Evolutionary conservation across 192 early-diverging fungal genomes (phyloP).

Genomic region (Coemansia javaensis): DNA sequence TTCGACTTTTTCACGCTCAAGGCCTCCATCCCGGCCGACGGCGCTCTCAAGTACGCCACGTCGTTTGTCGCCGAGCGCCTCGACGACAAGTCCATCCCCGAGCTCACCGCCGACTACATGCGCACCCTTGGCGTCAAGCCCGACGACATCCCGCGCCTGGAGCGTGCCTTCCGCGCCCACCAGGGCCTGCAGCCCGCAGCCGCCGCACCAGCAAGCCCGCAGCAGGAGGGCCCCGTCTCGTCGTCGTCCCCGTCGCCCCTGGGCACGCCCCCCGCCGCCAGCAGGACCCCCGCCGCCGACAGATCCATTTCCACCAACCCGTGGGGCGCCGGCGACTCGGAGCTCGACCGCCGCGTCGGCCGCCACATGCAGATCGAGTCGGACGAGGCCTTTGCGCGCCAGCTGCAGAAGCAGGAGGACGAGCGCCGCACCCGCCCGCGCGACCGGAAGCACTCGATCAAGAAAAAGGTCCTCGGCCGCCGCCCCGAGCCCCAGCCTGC

Average conservation of each 20-base stretch:
- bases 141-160: slow-evolving; percentile 75
- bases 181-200: slow-evolving; percentile 28
- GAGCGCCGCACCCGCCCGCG: slow-evolving; percentile 1
- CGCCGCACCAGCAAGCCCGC: too few relatives aligned
- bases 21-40: slow-evolving; percentile 64
- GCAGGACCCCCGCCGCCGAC: slow-evolving; percentile 15
- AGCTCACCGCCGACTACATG: slow-evolving; percentile 70
- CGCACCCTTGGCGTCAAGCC: slow-evolving; percentile 77
- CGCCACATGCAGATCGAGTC: slow-evolving; percentile 60
- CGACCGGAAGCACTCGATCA: slow-evolving; percentile 2
- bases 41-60: slow-evolving; percentile 75
- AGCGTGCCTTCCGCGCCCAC: slow-evolving; percentile 52
- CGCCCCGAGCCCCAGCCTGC: not conserved
- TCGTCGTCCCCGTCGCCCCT: not conserved
- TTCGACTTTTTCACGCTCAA: slow-evolving; percentile 82
- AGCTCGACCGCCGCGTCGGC: slow-evolving; percentile 38
- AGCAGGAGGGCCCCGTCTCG: not conserved
- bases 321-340: slow-evolving; percentile 49
- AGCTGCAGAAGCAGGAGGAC: slow-evolving; percentile 78
- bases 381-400: slow-evolving; percentile 78
- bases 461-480: not conserved
- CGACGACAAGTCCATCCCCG: slow-evolving; percentile 72
- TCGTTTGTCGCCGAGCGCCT: slow-evolving; percentile 84
- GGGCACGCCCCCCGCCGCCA: not conserved
- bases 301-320: slow-evolving; percentile 35